A percentile compares a stretch with the other conserved stretches of the same genome.
Conservation (phyloP, 805 yeast species). For the Grigorovia humatica region DNA sequence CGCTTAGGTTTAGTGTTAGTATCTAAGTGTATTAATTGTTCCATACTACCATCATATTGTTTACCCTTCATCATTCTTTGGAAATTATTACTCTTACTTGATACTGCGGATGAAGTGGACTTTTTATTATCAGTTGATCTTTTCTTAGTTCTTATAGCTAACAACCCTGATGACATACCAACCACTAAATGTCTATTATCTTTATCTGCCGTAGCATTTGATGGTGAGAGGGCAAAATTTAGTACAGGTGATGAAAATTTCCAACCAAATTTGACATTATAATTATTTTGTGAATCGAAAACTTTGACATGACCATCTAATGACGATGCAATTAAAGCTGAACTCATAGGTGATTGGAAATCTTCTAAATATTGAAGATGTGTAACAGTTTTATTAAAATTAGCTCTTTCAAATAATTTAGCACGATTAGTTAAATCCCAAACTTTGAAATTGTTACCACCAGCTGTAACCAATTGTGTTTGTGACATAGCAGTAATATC, state of each 20-base stretch:
- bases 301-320: slow-evolving; percentile 96
- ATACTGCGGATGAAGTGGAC: slow-evolving; percentile 1
- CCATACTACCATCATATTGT: slow-evolving; percentile 84
- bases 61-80: slow-evolving; percentile 82
- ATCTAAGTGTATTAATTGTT: slow-evolving; percentile 58
- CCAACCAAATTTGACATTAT: slow-evolving; percentile 95
- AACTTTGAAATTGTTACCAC: slow-evolving; percentile 71
- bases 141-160: slow-evolving; percentile 81
- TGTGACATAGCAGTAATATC: slow-evolving; percentile 69
- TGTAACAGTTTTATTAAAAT: slow-evolving; percentile 91
- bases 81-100: slow-evolving; percentile 44
- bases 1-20: slow-evolving; percentile 42
- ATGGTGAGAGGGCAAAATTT: slow-evolving; percentile 82
- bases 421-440: slow-evolving; percentile 85
- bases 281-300: slow-evolving; percentile 65
- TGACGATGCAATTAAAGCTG: slow-evolving; percentile 77
- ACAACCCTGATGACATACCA: slow-evolving; percentile 81
- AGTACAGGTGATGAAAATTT: slow-evolving; percentile 91
- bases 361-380: slow-evolving; percentile 38
- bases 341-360: slow-evolving; percentile 25
- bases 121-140: slow-evolving; percentile 34
- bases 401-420: slow-evolving; percentile 56
- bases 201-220: slow-evolving; percentile 15
- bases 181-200: slow-evolving; percentile 72
- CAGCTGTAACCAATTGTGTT: slow-evolving; percentile 62